These are phyloP conservation scores for Cinnamomum chago DNA, from an alignment of 164 flowering plant genomes.

Conservation along the genomic window DNA sequence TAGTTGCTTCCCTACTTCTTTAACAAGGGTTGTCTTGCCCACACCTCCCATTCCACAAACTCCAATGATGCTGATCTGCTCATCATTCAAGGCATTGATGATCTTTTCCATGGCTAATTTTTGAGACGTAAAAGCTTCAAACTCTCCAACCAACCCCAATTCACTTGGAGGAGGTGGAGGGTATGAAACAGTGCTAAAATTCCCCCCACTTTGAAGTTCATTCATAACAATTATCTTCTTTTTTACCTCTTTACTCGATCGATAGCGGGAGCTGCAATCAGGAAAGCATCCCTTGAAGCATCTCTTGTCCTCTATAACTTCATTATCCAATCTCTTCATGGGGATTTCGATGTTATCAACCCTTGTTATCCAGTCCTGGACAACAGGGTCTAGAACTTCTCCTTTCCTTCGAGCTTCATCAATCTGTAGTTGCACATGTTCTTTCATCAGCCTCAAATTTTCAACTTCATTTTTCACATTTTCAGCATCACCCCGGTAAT, in stretches of 20 bases:
- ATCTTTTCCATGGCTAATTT: constrained; percentile 1
- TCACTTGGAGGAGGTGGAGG: constrained; percentile 1
- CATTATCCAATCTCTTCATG: neutral
- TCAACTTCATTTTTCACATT: neutral
- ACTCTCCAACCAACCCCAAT: neutral
- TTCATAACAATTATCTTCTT: neutral
- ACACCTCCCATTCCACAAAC: constrained; percentile 7
- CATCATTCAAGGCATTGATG: neutral
- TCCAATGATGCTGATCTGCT: constrained; percentile 4
- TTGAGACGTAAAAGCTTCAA: neutral
- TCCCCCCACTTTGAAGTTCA: constrained; percentile 1
- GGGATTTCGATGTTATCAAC: neutral
- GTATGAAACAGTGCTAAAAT: neutral
- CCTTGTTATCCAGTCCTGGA: neutral
- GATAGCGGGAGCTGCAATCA: neutral
- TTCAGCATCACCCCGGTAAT: neutral
- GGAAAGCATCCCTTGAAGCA: neutral
- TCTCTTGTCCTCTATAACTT: neutral
- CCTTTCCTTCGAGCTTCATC: constrained; percentile 2
- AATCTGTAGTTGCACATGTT: neutral
- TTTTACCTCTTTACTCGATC: neutral
- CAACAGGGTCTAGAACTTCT: neutral
- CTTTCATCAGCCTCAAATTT: neutral
- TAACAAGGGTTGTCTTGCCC: constrained; percentile 11
- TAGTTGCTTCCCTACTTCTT: constrained; percentile 5